phyloP scores from a whole-genome alignment of 1,284 basidiomycete species.

The Pseudomicrostroma phylloplanum region DNA sequence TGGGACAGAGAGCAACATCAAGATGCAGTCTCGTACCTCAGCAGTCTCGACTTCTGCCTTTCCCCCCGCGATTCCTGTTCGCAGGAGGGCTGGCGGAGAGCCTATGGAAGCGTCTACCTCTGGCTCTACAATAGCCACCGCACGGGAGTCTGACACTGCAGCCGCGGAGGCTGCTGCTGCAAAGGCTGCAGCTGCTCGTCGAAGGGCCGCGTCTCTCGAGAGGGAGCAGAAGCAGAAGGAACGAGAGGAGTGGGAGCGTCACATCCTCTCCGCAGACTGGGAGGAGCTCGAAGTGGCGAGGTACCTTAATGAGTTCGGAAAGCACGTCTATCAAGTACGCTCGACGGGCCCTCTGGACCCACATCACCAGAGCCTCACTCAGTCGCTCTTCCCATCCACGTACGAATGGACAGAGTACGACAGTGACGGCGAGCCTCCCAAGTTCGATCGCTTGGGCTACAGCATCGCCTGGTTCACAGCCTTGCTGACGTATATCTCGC shows the following conservation, averaged over 20 bases:
- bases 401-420: constrained; percentile 6
- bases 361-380: constrained; percentile 10
- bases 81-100: background rate
- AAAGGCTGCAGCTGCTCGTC: background rate
- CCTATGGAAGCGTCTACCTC: too few species aligned
- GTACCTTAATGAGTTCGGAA: constrained; percentile 27
- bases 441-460: constrained; percentile 2
- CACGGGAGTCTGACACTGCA: background rate
- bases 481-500: constrained; percentile 7
- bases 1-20: too few species aligned
- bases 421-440: background rate
- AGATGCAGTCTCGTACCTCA: too few species aligned
- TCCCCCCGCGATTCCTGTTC: background rate
- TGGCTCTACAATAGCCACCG: too few species aligned
- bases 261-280: constrained; percentile 7
- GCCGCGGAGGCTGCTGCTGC: background rate
- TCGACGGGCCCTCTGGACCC: constrained; percentile 14
- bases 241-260: background rate
- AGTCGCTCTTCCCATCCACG: constrained; percentile 1
- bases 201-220: background rate
- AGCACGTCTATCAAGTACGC: constrained; percentile 20
- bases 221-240: background rate
- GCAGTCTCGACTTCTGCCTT: background rate
- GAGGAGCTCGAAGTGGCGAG: constrained; percentile 25
- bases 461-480: background rate